Evolutionary conservation across 306 rosid genomes (phyloP).

Genomic region (Malus sylvestris): DNA sequence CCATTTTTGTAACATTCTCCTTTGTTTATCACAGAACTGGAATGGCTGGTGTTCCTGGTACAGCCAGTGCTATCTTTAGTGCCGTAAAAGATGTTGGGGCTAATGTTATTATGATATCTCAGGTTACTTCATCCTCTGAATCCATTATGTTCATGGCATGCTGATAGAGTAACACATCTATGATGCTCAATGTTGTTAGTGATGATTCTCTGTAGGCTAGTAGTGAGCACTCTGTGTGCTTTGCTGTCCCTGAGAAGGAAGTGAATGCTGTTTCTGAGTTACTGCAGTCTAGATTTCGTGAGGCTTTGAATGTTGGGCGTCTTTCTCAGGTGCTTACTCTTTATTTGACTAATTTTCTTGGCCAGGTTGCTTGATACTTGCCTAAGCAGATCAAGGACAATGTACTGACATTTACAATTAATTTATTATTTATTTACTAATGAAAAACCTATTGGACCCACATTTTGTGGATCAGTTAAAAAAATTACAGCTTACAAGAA

Average conservation of each 20-base stretch:
- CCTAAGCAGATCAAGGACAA: not conserved
- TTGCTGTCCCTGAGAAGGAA: conserved; percentile 98
- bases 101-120: conserved; percentile 98
- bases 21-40: conserved; percentile 63
- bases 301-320: conserved; percentile 94
- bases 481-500: not conserved
- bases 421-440: not conserved
- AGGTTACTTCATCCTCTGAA: conserved; percentile 42
- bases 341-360: conserved; percentile 1
- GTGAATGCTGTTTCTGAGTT: conserved; percentile 94
- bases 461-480: not conserved
- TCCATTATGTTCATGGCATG: conserved; percentile 13
- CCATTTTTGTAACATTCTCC: conserved; percentile 1
- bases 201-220: conserved; percentile 70
- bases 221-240: conserved; percentile 98
- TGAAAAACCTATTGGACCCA: not conserved
- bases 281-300: conserved; percentile 78
- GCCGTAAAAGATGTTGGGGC: conserved; percentile 98
- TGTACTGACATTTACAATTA: not conserved
- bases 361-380: not conserved
- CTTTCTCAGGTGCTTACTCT: conserved; percentile 79
- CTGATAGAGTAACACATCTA: conserved; percentile 1
- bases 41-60: conserved; percentile 99
- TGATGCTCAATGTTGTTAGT: conserved; percentile 12
- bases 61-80: conserved; percentile 79